Evolutionary conservation across 306 rosid species (phyloP), one percentile per base, ranked within the genome.

Genomic region (Cicer chorassanicum): DNA sequence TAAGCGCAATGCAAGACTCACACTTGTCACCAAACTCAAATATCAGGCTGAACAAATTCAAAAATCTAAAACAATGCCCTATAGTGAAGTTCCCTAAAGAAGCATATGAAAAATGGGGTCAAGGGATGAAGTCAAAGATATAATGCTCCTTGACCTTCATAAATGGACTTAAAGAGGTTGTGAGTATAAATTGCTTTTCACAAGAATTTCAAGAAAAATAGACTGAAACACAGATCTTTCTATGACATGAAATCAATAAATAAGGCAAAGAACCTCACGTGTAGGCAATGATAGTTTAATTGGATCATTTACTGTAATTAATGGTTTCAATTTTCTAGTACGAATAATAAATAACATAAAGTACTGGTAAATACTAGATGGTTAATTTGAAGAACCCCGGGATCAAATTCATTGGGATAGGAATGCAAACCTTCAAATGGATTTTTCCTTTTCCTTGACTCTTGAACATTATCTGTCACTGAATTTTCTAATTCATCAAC

Each of bases 371-470:
- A 39, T 46, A 42, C 42, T 43, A 43, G 59, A 78, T 46, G 14
- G 8, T 18, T 29, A 46, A 75, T 69, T 51, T 10, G 38, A 39
- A 45, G 40, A 50, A 21, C 4, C 16, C 24, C 8, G 3, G 29
- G 48, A 40, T 43, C 43, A 74, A 43, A 74, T 16, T 39, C 46
- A 40, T 75, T 34, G 18, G 74, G 78, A 82, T 14, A 55, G 57
- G 68, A 76, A 78, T 34, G 51, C 83, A 76, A 76, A 88, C 97
- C 98, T 87, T 78, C 80, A 77, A 60, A 78, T 45, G 82, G 73
- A 16, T 67, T 73, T 84, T 82, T 88, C 82, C 97, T 89, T 86
- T 91, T 93, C 83, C 86, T 88, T 21, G 89, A 88, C 53, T 80
- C 87, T 63, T 76, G 80, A 46, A 63, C 24, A 24, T 70, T 73